These are phyloP conservation scores for Licmophora abbreviata DNA, from an alignment of 108 stramenopile genomes.

Conservation along the genomic window DNA sequence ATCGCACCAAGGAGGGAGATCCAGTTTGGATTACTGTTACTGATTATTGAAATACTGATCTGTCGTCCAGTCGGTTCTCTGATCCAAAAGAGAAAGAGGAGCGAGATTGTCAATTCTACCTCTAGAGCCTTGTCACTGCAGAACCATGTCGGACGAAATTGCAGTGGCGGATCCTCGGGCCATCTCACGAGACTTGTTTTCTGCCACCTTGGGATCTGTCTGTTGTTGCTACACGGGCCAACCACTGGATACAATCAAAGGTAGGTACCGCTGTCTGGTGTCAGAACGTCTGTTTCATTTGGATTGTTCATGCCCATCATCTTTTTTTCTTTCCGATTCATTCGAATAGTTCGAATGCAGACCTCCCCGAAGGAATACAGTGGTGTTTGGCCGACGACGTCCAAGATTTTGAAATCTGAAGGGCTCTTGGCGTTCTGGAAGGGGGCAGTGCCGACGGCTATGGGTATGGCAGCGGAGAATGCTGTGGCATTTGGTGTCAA, in stretches of 20 bases:
- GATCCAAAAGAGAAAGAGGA: neutral
- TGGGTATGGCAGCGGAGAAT: constrained; percentile 85
- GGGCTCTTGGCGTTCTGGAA: constrained; percentile 67
- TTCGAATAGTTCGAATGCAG: constrained; percentile 84
- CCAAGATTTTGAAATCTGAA: constrained; percentile 48
- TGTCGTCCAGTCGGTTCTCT: neutral
- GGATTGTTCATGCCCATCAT: neutral
- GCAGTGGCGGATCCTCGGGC: constrained; percentile 40
- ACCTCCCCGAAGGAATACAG: constrained; percentile 47
- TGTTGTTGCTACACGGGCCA: constrained; percentile 64
- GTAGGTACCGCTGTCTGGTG: too few relatives aligned
- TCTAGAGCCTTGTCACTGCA: too few relatives aligned
- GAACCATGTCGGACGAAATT: neutral
- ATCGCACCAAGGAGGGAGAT: too few relatives aligned
- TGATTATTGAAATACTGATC: neutral
- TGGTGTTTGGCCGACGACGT: constrained; percentile 33
- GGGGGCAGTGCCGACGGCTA: constrained; percentile 78
- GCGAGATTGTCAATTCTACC: too few relatives aligned
- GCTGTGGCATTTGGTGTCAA: constrained; percentile 90
- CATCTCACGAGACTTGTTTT: constrained; percentile 74
- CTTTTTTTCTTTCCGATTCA: constrained; percentile 2
- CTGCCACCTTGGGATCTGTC: constrained; percentile 73
- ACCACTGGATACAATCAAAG: constrained; percentile 86
- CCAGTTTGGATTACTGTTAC: too few relatives aligned
- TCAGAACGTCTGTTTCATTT: neutral